Conservation (phyloP, 2,329 filamentous ascomycete species). For the Hypoxylon sp. region DNA sequence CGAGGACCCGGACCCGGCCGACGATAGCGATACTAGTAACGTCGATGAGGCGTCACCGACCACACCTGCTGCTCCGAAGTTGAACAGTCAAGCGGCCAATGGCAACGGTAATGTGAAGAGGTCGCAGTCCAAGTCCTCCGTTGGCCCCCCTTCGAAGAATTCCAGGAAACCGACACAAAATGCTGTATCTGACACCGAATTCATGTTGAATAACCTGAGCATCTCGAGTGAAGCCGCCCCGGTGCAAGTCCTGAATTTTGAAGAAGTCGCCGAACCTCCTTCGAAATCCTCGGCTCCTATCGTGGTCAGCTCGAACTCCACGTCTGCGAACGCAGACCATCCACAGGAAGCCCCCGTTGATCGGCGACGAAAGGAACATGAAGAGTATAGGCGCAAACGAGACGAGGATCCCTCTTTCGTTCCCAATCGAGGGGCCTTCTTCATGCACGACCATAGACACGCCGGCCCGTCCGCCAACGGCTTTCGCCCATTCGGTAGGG, state of each 20-base stretch:
- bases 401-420: constrained; percentile 94
- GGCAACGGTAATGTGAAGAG: constrained; percentile 53
- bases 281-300: constrained; percentile 62
- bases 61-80: constrained; percentile 51
- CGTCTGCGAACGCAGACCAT: constrained; percentile 56
- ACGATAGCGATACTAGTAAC: constrained; percentile 75
- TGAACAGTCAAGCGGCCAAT: constrained; percentile 48
- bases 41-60: constrained; percentile 69
- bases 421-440: constrained; percentile 93
- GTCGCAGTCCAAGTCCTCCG: constrained; percentile 45
- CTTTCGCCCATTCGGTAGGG: constrained; percentile 78
- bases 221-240: constrained; percentile 58
- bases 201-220: constrained; percentile 68
- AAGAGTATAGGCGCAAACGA: constrained; percentile 88
- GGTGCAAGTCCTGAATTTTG: constrained; percentile 62
- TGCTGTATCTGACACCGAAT: constrained; percentile 65
- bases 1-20: constrained; percentile 70
- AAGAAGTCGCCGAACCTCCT: constrained; percentile 55
- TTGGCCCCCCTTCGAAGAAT: constrained; percentile 49
- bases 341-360: constrained; percentile 72
- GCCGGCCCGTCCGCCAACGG: constrained; percentile 82
- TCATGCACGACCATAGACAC: constrained; percentile 94
- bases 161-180: constrained; percentile 54
- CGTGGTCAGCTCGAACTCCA: constrained; percentile 66
- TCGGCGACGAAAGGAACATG: constrained; percentile 84